Base-by-base conservation (phyloP, 179 eudicot genomes). In the Actinidia arguta region DNA sequence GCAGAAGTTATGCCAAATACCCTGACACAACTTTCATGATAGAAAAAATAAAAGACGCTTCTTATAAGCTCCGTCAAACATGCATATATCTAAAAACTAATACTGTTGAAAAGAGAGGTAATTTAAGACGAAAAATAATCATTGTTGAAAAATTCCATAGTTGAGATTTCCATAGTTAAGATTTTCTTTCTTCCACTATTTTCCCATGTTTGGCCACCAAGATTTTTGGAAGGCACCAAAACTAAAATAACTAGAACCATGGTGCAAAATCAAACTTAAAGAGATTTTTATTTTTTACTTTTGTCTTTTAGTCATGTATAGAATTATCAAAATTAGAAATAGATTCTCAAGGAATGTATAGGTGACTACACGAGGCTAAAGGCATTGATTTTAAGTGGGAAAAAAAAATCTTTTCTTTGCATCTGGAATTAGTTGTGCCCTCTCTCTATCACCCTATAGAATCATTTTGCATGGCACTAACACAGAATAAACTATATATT, bases 271-370 rank as follows among this genome's bases (percentile, higher is more conserved):
- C 36, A 31, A 31, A 31, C 36, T 31, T 2, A 31, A 31, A 31
- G 36, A 31, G 36, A 31, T 31, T 31, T 31, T 31, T 31, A 31
- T 31, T 31, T 31, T 31, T 31, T 31, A 31, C 36, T 31, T 31
- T 31, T 31, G 36, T 31, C 36, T 31, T 31, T 31, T 67, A 31
- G 47, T 36, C 11, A 36, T 67, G 7, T 67, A 36, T 67, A 27
- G 61, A 25, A 27, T 59, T 44, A 61, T 76, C 69, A 39, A 59
- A 55, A n/a, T 12, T 68, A 55, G 75, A 66, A 79, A 66, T 62
- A 8, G 61, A 58, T 79, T 79, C 81, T 67, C 27, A 44, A 64
- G 59, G 42, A 78, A 78, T 46, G 10, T 36, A 66, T 66, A 68
- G 73, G 18, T 31, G 24, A 20, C 2, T 6, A 2, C 47, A 56